Evolutionary conservation across 2,329 filamentous ascomycete species (phyloP), one percentile per base, ranked within the genome.

Genomic region (Exophiala spinifera): DNA sequence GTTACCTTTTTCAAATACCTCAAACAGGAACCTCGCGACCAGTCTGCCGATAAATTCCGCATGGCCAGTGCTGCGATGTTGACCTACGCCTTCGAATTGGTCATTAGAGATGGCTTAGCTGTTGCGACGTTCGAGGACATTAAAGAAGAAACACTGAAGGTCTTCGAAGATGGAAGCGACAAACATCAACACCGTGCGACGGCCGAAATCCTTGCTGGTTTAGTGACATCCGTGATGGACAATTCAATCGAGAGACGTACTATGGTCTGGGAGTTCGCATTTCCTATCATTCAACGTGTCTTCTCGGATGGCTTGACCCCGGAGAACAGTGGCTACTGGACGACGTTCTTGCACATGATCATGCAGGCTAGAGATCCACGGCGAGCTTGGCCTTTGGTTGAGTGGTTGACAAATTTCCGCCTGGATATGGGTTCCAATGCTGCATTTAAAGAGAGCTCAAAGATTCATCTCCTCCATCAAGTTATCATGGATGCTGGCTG

Each of bases 121-220:
- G 76, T 78, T 13, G 87, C 87, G 20, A 95, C 84, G 0, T 89
- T 96, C 64, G 85, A 92, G 4, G 94, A 99, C 51, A 85, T 99
- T 69, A 87, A 92, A 67, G 86, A 91, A 63, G 78, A 96, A 56
- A 83, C 88, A 4, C 76, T 81, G 55, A 82, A 83, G 1, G 84
- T 95, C 0, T 97, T 90, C 66, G 92, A 86, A 13, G 92, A 99
- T 69, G 94, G 95, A 8, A 94, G 86, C 64, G 94, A 99, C 69
- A 96, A 96, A 72, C 94, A 99, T 70, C 92, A 99, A 69, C 94
- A 99, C 69, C 88, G 94, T 49, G 94, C 94, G 14, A 96, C 94
- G 1, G 84, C 94, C 0, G 94, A 99, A 72, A 96, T 99, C 52
- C 76, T 99, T 46, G 91, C 89, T 13, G 91, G 89, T 3, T 72